Evolutionary conservation across 306 rosid genomes (phyloP).

Genomic region (Fragaria ananassa): DNA sequence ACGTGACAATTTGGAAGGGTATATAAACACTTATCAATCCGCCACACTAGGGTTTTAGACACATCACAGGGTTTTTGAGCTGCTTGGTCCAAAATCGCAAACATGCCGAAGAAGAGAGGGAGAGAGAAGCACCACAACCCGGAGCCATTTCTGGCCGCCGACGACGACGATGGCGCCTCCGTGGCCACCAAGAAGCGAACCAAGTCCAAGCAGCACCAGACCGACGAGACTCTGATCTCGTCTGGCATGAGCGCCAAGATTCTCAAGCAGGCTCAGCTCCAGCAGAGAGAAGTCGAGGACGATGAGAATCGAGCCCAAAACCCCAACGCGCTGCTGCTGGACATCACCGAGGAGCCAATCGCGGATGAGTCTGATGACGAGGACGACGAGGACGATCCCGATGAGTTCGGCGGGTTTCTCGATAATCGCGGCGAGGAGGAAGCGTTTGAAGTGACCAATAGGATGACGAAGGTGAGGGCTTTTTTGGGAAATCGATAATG

Average conservation of each 20-base stretch:
- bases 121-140: conserved; percentile 75
- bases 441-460: not conserved
- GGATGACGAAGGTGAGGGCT: not conserved
- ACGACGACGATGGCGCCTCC: conserved; percentile 27
- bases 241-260: conserved; percentile 70
- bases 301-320: conserved; percentile 32
- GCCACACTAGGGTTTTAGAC: not conserved
- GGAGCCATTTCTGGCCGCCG: conserved; percentile 57
- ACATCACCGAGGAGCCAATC: conserved; percentile 14
- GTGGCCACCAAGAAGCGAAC: conserved; percentile 48
- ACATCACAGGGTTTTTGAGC: not conserved
- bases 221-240: conserved; percentile 49
- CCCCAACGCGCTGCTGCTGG: conserved; percentile 30
- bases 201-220: conserved; percentile 60
- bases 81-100: not conserved
- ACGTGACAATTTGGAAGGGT: too few species aligned
- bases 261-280: conserved; percentile 68
- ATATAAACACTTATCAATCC: not conserved
- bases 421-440: not conserved
- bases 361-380: conserved; percentile 24
- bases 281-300: conserved; percentile 60
- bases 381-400: conserved; percentile 42
- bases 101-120: conserved; percentile 68
- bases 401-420: conserved; percentile 40
- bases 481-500: not conserved